Conservation (phyloP, 441 rosid species). For the Adansonia gregorii region DNA sequence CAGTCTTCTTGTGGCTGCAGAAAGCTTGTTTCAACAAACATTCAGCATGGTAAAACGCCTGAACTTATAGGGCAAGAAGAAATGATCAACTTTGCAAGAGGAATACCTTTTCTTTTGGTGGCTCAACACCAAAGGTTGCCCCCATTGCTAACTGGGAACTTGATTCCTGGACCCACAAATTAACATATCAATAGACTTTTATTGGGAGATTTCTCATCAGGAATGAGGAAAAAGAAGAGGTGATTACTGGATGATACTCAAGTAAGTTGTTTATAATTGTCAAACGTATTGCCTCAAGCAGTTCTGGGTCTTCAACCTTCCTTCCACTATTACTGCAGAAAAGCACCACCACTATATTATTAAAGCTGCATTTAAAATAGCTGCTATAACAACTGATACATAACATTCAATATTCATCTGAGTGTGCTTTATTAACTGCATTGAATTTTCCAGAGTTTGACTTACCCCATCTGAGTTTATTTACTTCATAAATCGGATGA, state of each 20-base stretch:
- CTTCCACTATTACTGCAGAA: constrained; percentile 80
- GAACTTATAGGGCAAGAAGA: background rate
- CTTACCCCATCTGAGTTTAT: too few relatives aligned
- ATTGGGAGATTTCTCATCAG: background rate
- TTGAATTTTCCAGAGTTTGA: background rate
- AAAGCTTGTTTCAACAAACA: background rate
- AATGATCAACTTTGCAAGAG: background rate
- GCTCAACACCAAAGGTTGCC: constrained; percentile 80
- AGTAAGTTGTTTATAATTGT: constrained; percentile 88
- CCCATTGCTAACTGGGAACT: constrained; percentile 97
- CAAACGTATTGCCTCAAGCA: constrained; percentile 96
- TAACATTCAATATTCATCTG: background rate
- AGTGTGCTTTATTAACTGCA: background rate
- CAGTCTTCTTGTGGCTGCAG: background rate
- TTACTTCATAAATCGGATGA: too few relatives aligned
- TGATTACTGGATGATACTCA: constrained; percentile 86
- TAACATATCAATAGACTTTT: constrained; percentile 25
- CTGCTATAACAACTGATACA: constrained; percentile 13
- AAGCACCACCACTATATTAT: constrained; percentile 25
- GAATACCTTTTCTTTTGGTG: constrained; percentile 62
- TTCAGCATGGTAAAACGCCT: background rate
- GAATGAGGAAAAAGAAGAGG: constrained; percentile 25
- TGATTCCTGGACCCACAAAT: constrained; percentile 63
- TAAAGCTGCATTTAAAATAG: constrained; percentile 16
- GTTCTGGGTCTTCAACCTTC: constrained; percentile 91